These are phyloP conservation scores for Orbilia blumenaviensis DNA, from an alignment of 2,329 filamentous ascomycete genomes.

Conservation along the genomic window DNA sequence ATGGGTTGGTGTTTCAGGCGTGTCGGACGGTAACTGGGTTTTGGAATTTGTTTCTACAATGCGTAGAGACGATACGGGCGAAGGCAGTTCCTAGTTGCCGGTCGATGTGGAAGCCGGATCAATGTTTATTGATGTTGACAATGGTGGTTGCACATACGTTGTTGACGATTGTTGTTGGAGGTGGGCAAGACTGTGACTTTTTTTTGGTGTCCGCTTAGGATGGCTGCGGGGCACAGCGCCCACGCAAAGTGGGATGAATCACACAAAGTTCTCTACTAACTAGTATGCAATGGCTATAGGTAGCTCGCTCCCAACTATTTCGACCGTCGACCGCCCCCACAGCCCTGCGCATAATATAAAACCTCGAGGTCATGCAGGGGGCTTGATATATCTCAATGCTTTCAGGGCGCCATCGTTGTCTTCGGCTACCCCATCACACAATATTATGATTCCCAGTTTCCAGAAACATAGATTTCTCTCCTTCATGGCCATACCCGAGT, in stretches of 20 bases:
- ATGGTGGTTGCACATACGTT: neutral
- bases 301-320: no score
- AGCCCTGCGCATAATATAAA: neutral
- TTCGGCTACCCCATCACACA: neutral
- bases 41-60: slow-evolving; percentile 7
- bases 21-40: neutral
- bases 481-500: no score
- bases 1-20: slow-evolving; percentile 9
- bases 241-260: slow-evolving; percentile 42
- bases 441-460: neutral
- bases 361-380: neutral
- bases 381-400: no score
- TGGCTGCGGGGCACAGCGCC: slow-evolving; percentile 47
- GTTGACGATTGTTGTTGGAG: slow-evolving; percentile 4
- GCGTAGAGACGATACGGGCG: neutral
- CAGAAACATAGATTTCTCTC: no score
- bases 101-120: neutral
- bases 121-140: slow-evolving; percentile 1
- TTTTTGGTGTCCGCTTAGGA: slow-evolving; percentile 12
- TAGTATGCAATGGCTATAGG: no score
- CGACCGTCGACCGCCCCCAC: neutral
- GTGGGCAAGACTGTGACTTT: slow-evolving; percentile 3
- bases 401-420: neutral
- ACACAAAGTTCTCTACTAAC: no score
- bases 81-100: neutral